Evolutionary conservation across 371 early-diverging fungal species (phyloP), one percentile per base, ranked within the genome.

Genomic region (Homolaphlyctis polyrhiza): DNA sequence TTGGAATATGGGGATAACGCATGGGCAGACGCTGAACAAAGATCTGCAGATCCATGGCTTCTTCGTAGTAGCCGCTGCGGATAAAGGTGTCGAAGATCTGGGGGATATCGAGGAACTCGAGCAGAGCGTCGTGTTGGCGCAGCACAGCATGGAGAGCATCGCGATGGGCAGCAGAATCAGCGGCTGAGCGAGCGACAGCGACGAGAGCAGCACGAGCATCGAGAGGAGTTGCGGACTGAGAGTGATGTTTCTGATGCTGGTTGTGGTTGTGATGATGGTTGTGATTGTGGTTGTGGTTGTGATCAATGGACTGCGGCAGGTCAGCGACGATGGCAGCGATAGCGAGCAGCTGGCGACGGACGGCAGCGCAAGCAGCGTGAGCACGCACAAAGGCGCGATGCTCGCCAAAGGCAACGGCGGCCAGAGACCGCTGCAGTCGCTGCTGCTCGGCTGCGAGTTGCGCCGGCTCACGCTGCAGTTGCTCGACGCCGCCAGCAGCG

Each of bases 1-100:
- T 67, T 0, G 78, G 72, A 23, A 88, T 71, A 6, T 81, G 77
- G 0, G 82, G 82, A 68, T 90, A 83, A 32, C 87, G 71, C 16
- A 84, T 64, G 1, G 75, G 67, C 48, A 92, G 69, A 11, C 90
- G 73, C 4, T 83, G 80, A 3, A 89, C 89, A 73, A 90, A 88
- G 1, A 84, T 75, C n/a, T 87, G 83, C 30, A 93, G 69, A 62
- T 91, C 91, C 79, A 93, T 86, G 0, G 91, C 93, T 61, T 93
- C 93, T 35, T 89, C 86, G 61, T 91, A 91, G 58, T 89, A 88
- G 0, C 89, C 91, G 49, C 89, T 87, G 66, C 89, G 79, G 25
- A 91, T 87, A 70, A 91, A 89, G 0, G 89, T 89, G 60, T 93
- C 89, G 83, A 91, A 85, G 52, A 93, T 70, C 61, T 87, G 82